A percentile compares a stretch with the other conserved stretches of the same genome.
Conservation (phyloP, 495 filamentous ascomycete genomes). For the Xylaria flabelliformis region DNA sequence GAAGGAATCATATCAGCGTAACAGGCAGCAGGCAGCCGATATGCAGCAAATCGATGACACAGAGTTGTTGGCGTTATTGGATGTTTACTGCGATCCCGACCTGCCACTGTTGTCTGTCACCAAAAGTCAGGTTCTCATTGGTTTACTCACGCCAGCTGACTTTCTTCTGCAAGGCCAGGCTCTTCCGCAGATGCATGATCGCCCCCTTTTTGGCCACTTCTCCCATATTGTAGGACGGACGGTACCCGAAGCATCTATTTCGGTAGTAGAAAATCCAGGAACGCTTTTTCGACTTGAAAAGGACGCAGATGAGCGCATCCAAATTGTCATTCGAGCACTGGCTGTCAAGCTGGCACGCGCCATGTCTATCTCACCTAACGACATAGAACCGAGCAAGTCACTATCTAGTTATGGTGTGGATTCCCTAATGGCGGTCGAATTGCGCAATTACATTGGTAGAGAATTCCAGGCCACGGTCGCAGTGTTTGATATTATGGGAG, state of each 20-base stretch:
- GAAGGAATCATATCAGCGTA: neutral
- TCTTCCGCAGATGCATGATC: constrained; percentile 29
- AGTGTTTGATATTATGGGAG: constrained; percentile 14
- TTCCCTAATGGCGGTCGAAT: constrained; percentile 7
- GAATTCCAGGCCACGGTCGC: neutral
- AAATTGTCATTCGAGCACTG: neutral
- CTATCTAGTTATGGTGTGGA: constrained; percentile 9
- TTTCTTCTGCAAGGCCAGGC: neutral
- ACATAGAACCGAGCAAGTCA: neutral
- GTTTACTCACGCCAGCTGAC: constrained; percentile 19
- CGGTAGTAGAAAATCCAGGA: constrained; percentile 23
- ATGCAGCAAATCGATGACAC: constrained; percentile 2
- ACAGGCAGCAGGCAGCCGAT: neutral
- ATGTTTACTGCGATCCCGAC: neutral
- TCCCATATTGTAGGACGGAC: constrained; percentile 31
- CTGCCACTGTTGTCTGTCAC: constrained; percentile 26
- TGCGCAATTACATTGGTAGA: neutral
- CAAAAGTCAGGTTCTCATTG: constrained; percentile 4
- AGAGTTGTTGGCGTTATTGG: neutral
- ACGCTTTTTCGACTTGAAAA: constrained; percentile 33
- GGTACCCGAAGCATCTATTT: constrained; percentile 22
- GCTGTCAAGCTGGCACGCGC: neutral
- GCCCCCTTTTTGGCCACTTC: constrained; percentile 38
- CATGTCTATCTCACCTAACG: constrained; percentile 20
- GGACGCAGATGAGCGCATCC: no score